A percentile compares a stretch with the other conserved stretches of the same genome.
Evolutionary conservation across 352 stramenopile species (phyloP).

Genomic region (Pythium dissotocum): DNA sequence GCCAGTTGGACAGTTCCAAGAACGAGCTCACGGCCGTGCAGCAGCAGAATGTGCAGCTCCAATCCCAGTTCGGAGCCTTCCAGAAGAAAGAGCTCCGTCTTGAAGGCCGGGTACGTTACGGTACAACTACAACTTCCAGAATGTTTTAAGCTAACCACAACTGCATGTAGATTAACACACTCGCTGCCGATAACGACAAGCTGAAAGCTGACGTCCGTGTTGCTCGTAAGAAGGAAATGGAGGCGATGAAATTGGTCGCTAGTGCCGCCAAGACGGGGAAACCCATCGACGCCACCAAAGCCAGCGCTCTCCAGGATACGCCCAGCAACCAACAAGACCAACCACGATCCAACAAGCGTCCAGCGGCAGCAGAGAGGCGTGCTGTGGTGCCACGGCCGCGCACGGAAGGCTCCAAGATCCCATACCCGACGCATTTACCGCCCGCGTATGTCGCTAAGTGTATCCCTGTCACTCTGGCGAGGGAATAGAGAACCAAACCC

Average conservation of each 20-base stretch:
- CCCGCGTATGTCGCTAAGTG: conserved; percentile 25
- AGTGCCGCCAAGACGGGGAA: conserved; percentile 29
- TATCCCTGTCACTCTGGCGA: conserved; percentile 25
- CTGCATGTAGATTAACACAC: conserved; percentile 45
- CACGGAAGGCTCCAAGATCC: conserved; percentile 31
- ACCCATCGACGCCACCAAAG: conserved; percentile 11
- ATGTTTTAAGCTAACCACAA: not conserved
- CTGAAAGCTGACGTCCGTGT: conserved; percentile 36
- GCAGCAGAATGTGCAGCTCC: conserved; percentile 40
- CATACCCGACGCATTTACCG: conserved; percentile 17
- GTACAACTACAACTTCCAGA: not conserved
- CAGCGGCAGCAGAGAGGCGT: conserved; percentile 4
- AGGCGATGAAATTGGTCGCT: conserved; percentile 44
- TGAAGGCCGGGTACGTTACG: conserved; percentile 44
- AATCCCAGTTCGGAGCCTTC: conserved; percentile 24
- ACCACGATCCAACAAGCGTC: conserved; percentile 13
- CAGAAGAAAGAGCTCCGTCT: conserved; percentile 46
- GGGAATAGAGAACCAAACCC: conserved; percentile 12
- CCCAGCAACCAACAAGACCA: not conserved
- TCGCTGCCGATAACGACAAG: conserved; percentile 42
- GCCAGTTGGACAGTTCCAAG: conserved; percentile 36
- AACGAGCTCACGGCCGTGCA: conserved; percentile 30
- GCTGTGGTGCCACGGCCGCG: conserved; percentile 20
- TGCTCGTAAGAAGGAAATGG: conserved; percentile 47
- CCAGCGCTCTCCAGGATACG: conserved; percentile 13